A percentile compares a stretch with the other conserved stretches of the same genome.
phyloP scores from a whole-genome alignment of 768 basidiomycete species.

The Austroboletus eburneus region DNA sequence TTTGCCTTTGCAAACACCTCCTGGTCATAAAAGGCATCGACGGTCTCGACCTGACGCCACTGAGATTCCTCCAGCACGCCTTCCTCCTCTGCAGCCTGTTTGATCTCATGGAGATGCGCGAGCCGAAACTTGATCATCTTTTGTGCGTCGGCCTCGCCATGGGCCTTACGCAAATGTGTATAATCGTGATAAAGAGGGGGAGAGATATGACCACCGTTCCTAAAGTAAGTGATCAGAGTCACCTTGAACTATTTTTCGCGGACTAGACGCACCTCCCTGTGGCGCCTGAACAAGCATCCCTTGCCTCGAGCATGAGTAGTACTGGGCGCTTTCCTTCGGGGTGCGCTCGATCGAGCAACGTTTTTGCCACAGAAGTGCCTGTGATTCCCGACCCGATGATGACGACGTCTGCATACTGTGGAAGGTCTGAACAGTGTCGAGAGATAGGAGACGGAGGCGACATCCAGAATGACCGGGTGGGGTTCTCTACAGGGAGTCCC shows the following conservation, averaged over 20 bases:
- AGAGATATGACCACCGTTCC: conserved; percentile 70
- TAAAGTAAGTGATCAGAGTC: no score
- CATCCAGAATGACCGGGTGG: conserved; percentile 63
- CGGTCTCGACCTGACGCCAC: conserved; percentile 51
- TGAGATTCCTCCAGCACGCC: conserved; percentile 49
- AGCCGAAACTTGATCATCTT: conserved; percentile 59
- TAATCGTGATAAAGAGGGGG: conserved; percentile 62
- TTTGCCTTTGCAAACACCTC: conserved; percentile 41
- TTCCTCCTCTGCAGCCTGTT: conserved; percentile 50
- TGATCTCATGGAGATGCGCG: conserved; percentile 49
- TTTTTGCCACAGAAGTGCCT: conserved; percentile 56
- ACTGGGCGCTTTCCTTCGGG: conserved; percentile 29
- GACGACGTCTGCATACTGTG: conserved; percentile 55
- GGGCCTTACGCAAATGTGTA: conserved; percentile 36
- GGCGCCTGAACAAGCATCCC: conserved; percentile 72
- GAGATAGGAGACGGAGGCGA: conserved; percentile 49
- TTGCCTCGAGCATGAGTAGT: conserved; percentile 77
- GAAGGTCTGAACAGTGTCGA: conserved; percentile 28
- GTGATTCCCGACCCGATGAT: conserved; percentile 79
- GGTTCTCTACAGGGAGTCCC: conserved; percentile 54
- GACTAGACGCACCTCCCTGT: conserved; percentile 55
- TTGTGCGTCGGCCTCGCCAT: conserved; percentile 46
- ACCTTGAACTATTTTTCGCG: no score
- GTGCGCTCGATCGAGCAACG: conserved; percentile 39
- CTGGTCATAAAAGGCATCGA: conserved; percentile 51